Evolutionary conservation across 768 basidiomycete genomes (phyloP), one percentile per base, ranked within the genome.

Genomic region (Leccinum uliginosum): DNA sequence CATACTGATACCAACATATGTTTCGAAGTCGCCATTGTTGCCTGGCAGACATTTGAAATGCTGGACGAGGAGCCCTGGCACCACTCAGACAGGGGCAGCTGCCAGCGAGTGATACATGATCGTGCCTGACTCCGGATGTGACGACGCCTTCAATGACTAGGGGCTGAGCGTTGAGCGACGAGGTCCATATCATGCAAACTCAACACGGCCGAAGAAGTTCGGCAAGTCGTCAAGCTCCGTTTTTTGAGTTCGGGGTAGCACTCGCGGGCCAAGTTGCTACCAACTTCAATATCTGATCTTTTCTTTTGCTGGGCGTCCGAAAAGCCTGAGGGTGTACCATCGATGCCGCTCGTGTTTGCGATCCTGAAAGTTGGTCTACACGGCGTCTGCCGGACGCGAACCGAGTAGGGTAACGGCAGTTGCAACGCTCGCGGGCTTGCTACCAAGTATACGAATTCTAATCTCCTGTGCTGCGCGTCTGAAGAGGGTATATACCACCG

Each of bases 271-370:
- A n/a, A n/a, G n/a, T 65, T 68, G 19, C 65, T 65, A 50, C 64
- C 14, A 32, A 32, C 30, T 34, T 34, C 32, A 34, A 14, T 34
- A 14, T 14, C 12, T 32, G 30, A 34, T 63, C 63, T 74, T 69
- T 71, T n/a, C n/a, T n/a, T 81, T 82, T 48, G 68, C 67, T 27
- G 77, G 76, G 65, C 79, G 72, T 62, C 82, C 77, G 62, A 79
- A 78, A 23, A 32, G 12, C n/a, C n/a, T n/a, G n/a, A n/a, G n/a
- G n/a, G n/a, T n/a, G 11, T 30, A 12, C 30, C 11, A 30, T 5
- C 30, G 30, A 30, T 30, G 11, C 12, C 30, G 30, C 11, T 30
- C 30, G 30, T 12, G 30, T 30, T 11, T 4, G 11, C 11, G 11
- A 29, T 29, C 29, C 29, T 12, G 30, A 30, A 30, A 30, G 30